Percentiles rank a stretch among this genome's conserved stretches.
phyloP scores from a whole-genome alignment of 1,284 basidiomycete genomes.

The Pascua sp. region DNA sequence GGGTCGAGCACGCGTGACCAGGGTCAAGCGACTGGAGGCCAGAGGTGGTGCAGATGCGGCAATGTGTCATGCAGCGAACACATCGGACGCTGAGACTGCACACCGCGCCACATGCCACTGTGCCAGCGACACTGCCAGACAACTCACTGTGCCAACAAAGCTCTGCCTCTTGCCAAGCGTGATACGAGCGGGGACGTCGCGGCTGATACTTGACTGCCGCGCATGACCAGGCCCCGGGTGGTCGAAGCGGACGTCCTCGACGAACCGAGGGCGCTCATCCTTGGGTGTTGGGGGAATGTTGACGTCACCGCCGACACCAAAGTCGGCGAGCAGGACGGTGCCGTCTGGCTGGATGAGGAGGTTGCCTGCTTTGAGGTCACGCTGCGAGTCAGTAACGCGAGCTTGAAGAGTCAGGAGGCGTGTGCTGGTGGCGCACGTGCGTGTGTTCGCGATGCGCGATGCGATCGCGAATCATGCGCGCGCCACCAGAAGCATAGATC shows the following conservation, averaged over 20 bases:
- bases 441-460: not conserved
- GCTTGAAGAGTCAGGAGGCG: not conserved
- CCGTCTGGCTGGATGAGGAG: conserved; percentile 72
- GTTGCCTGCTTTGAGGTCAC: conserved; percentile 68
- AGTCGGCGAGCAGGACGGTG: conserved; percentile 88
- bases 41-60: not conserved
- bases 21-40: not conserved
- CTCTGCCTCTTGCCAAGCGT: conserved; percentile 72
- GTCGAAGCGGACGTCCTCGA: conserved; percentile 30
- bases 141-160: conserved; percentile 71
- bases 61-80: not conserved
- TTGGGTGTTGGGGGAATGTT: conserved; percentile 23
- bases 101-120: too few relatives aligned
- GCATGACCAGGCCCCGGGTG: conserved; percentile 8
- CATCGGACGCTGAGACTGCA: too few relatives aligned
- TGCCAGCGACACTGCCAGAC: too few relatives aligned
- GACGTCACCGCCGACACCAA: conserved; percentile 64
- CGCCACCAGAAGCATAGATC: too few relatives aligned
- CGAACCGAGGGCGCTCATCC: conserved; percentile 7
- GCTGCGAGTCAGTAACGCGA: conserved; percentile 17
- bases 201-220: not conserved
- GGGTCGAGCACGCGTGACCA: not conserved
- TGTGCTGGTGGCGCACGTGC: not conserved
- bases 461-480: not conserved
- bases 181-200: conserved; percentile 11